Evolutionary conservation across 2,329 filamentous ascomycete genomes (phyloP).

Genomic region (Knoxdaviesia proteae): DNA sequence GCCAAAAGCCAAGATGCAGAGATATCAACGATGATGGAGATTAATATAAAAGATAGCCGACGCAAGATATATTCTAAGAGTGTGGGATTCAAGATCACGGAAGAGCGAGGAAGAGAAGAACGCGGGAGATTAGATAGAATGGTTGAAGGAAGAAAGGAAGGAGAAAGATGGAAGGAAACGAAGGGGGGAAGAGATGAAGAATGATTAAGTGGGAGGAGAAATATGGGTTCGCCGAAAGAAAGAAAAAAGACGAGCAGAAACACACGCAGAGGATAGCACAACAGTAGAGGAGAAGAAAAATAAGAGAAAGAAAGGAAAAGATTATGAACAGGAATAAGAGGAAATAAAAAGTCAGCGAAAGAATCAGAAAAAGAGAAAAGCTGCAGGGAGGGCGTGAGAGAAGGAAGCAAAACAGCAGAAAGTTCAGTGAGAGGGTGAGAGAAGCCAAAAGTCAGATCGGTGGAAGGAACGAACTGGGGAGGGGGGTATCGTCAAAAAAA

Average conservation of each 20-base stretch:
- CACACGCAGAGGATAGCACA: not conserved
- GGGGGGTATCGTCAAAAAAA: too few species aligned
- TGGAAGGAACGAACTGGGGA: not conserved
- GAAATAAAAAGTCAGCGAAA: not conserved
- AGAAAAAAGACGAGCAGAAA: slow-evolving; percentile 1
- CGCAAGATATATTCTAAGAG: too few species aligned
- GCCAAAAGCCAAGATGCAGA: too few species aligned
- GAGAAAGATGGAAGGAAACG: slow-evolving; percentile 1
- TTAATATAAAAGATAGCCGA: too few species aligned
- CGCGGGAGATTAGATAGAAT: not conserved
- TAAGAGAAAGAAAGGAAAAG: not conserved
- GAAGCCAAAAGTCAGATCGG: not conserved
- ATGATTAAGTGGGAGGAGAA: slow-evolving; percentile 1
- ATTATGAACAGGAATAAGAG: not conserved
- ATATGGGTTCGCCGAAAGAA: slow-evolving; percentile 3
- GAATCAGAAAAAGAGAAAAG: not conserved
- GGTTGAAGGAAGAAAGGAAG: not conserved
- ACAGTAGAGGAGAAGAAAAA: not conserved
- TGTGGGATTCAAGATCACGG: too few species aligned
- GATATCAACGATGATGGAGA: too few species aligned
- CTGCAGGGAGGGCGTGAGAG: slow-evolving; percentile 1
- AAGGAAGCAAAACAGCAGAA: not conserved
- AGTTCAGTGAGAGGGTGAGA: not conserved
- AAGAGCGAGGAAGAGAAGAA: slow-evolving; percentile 1
- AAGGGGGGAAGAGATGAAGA: not conserved